Evolutionary conservation across 495 filamentous ascomycete species (phyloP).

Genomic region (Trichoderma erinaceum): DNA sequence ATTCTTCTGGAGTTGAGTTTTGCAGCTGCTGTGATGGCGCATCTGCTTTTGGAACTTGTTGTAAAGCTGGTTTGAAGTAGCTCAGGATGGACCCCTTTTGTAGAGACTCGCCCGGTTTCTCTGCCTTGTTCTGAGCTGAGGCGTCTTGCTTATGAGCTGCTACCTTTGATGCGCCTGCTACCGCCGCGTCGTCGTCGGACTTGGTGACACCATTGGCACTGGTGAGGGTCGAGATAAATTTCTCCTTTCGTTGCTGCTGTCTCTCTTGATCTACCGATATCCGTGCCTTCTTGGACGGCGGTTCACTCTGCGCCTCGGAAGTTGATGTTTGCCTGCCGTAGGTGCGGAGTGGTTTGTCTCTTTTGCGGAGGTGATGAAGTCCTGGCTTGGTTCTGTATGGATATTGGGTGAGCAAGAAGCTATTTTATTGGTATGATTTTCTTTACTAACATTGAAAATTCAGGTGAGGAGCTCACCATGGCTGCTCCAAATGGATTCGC

Average conservation of each 20-base stretch:
- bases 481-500: neutral
- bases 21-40: neutral
- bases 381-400: conserved; percentile 1
- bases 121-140: neutral
- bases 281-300: conserved; percentile 20
- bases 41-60: neutral
- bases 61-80: conserved; percentile 32
- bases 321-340: conserved; percentile 33
- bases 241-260: neutral
- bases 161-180: neutral
- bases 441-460: conserved; percentile 7
- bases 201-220: neutral
- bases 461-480: conserved; percentile 11
- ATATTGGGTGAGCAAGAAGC: neutral
- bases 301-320: conserved; percentile 17
- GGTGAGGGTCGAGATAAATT: neutral
- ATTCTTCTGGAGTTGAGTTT: neutral
- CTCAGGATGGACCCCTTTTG: conserved; percentile 36
- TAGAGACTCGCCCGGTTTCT: neutral
- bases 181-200: neutral
- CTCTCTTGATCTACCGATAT: neutral
- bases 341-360: conserved; percentile 35
- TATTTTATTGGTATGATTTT: too few relatives aligned
- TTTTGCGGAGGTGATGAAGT: neutral
- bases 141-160: neutral